These are phyloP conservation scores for Neospermospora avenae DNA, from an alignment of 2,329 filamentous ascomycete genomes.

Conservation along the genomic window DNA sequence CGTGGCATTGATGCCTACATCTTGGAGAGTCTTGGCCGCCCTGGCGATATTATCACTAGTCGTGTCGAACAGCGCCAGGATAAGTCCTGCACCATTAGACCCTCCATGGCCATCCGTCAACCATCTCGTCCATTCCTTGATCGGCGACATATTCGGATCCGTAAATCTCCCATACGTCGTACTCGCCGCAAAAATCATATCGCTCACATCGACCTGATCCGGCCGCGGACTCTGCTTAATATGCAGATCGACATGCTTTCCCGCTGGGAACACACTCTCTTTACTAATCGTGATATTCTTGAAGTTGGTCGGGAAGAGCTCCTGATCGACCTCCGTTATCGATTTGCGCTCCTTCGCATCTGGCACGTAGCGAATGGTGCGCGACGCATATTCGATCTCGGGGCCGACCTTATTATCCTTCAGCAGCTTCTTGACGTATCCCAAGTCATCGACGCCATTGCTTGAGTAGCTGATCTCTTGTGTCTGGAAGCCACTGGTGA, in stretches of 20 bases:
- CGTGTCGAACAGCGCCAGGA: slow-evolving; percentile 52
- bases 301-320: slow-evolving; percentile 28
- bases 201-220: slow-evolving; percentile 49
- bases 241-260: slow-evolving; percentile 27
- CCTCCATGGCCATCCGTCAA: slow-evolving; percentile 53
- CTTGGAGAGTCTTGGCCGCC: slow-evolving; percentile 44
- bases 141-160: slow-evolving; percentile 47
- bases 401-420: slow-evolving; percentile 28
- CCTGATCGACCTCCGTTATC: slow-evolving; percentile 28
- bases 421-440: slow-evolving; percentile 27
- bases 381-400: slow-evolving; percentile 30
- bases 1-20: slow-evolving; percentile 53
- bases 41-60: slow-evolving; percentile 48
- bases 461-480: slow-evolving; percentile 1
- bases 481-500: slow-evolving; percentile 7
- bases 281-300: slow-evolving; percentile 22
- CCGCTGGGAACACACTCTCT: slow-evolving; percentile 19
- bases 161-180: slow-evolving; percentile 56
- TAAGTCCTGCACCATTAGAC: slow-evolving; percentile 55
- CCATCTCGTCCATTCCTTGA: slow-evolving; percentile 59
- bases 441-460: slow-evolving; percentile 19
- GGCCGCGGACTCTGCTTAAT: slow-evolving; percentile 45
- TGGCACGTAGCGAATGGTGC: slow-evolving; percentile 31
- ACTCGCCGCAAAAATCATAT: slow-evolving; percentile 58
- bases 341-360: slow-evolving; percentile 26